Conservation (phyloP, 495 filamentous ascomycete species). For the Oleoguttula mirabilis region DNA sequence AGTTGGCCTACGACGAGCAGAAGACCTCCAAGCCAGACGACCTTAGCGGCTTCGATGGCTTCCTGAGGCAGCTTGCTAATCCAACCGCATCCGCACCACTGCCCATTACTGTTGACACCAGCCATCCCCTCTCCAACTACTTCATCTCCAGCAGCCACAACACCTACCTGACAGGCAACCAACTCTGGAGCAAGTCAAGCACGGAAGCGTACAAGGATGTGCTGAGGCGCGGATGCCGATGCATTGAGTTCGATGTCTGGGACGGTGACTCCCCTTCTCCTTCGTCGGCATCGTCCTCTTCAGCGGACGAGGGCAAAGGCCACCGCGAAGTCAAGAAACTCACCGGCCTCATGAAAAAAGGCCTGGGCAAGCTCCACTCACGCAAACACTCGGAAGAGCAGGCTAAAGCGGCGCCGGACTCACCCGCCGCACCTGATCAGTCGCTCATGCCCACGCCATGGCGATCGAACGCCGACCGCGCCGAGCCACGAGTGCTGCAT, state of each 20-base stretch:
- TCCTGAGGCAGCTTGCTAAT: constrained; percentile 7
- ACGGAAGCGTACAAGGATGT: constrained; percentile 72
- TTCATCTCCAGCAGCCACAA: constrained; percentile 91
- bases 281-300: constrained; percentile 1
- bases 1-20: constrained; percentile 3
- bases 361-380: constrained; percentile 5
- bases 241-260: constrained; percentile 94
- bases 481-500: constrained; percentile 72
- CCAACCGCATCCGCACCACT: neutral
- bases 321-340: constrained; percentile 16
- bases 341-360: constrained; percentile 19
- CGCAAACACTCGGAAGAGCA: neutral
- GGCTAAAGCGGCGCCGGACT: neutral
- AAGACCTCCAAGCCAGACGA: neutral
- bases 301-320: constrained; percentile 2
- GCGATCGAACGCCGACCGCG: constrained; percentile 28
- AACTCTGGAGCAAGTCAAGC: constrained; percentile 72
- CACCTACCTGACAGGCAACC: constrained; percentile 86
- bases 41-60: constrained; percentile 6
- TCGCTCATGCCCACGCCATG: constrained; percentile 29
- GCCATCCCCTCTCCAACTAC: constrained; percentile 67
- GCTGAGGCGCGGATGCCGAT: constrained; percentile 71
- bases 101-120: constrained; percentile 7
- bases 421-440: constrained; percentile 19
- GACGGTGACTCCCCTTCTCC: constrained; percentile 50